A percentile compares a stretch with the other conserved stretches of the same genome.
These are phyloP conservation scores for Saccharomyces jurei DNA, from an alignment of 805 yeast species.

Conservation along the genomic window DNA sequence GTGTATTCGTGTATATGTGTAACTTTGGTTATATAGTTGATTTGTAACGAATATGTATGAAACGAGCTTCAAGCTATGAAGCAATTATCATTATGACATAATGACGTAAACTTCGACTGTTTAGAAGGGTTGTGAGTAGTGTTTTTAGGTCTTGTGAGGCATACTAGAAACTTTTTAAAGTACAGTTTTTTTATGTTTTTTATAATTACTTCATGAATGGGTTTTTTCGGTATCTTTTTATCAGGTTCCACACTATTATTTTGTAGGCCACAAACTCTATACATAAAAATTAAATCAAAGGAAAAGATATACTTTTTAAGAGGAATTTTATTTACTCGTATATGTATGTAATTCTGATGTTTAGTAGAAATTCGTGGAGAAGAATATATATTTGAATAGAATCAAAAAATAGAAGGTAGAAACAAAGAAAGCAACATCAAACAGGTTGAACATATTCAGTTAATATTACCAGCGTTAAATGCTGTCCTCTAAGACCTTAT, in stretches of 20 bases:
- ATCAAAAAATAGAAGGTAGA: neutral
- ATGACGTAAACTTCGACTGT: neutral
- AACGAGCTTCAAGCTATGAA: neutral
- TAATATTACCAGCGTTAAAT: slow-evolving; percentile 39
- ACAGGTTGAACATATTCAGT: slow-evolving; percentile 1
- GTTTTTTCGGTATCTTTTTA: neutral
- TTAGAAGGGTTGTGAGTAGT: too few species aligned
- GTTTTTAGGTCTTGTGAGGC: too few species aligned
- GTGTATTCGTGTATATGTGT: neutral
- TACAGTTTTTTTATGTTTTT: neutral
- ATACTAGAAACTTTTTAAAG: too few species aligned
- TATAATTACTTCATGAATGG: neutral
- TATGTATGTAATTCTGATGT: neutral
- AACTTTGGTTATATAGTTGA: neutral
- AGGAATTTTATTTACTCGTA: neutral
- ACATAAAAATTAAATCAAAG: too few species aligned
- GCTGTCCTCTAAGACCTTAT: slow-evolving; percentile 80
- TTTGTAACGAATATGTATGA: neutral
- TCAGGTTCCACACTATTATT: neutral
- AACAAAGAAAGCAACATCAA: neutral
- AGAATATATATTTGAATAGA: neutral
- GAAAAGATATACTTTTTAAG: neutral
- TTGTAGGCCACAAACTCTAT: too few species aligned
- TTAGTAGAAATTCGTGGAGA: neutral
- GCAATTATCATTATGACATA: neutral